These are phyloP conservation scores for Curvularia sp. DNA, from an alignment of 2,329 filamentous ascomycete species.

Conservation along the genomic window DNA sequence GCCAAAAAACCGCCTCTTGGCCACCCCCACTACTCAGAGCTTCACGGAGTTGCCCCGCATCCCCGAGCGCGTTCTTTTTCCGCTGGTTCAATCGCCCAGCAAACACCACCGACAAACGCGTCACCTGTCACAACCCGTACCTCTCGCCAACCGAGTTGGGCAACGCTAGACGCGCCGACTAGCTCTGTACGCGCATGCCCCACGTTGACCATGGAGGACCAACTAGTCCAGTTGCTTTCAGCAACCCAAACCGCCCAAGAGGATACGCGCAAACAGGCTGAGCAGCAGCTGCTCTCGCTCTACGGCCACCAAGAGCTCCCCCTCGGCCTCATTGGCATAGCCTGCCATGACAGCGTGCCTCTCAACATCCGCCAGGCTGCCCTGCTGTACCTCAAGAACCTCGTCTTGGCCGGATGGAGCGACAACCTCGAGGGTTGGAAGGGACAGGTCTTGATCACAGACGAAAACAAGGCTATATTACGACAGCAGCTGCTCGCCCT, in stretches of 20 bases:
- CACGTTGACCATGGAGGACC: slow-evolving; percentile 76
- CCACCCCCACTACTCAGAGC: slow-evolving; percentile 20
- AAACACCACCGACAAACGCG: slow-evolving; percentile 31
- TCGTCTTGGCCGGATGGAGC: slow-evolving; percentile 86
- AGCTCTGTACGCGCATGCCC: slow-evolving; percentile 36
- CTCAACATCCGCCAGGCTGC: slow-evolving; percentile 82
- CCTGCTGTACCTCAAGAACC: slow-evolving; percentile 78
- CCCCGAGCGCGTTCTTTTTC: slow-evolving; percentile 33
- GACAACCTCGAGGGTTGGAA: slow-evolving; percentile 74
- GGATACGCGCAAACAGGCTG: slow-evolving; percentile 81
- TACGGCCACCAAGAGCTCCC: slow-evolving; percentile 76
- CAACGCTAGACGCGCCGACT: slow-evolving; percentile 40
- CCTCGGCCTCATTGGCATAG: slow-evolving; percentile 79
- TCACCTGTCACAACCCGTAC: slow-evolving; percentile 17
- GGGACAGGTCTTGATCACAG: slow-evolving; percentile 71
- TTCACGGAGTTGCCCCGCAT: slow-evolving; percentile 37
- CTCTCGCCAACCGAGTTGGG: slow-evolving; percentile 24
- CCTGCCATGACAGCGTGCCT: slow-evolving; percentile 74
- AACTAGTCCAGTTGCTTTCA: slow-evolving; percentile 85
- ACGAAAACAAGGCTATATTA: slow-evolving; percentile 75
- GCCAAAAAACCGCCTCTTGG: slow-evolving; percentile 10
- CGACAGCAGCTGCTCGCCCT: slow-evolving; percentile 78
- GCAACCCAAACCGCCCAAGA: slow-evolving; percentile 83
- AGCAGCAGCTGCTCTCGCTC: slow-evolving; percentile 78
- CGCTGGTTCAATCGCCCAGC: slow-evolving; percentile 23